Evolutionary conservation across 1,139 yeast genomes (phyloP).

Genomic region (Magnusiomyces ingens): DNA sequence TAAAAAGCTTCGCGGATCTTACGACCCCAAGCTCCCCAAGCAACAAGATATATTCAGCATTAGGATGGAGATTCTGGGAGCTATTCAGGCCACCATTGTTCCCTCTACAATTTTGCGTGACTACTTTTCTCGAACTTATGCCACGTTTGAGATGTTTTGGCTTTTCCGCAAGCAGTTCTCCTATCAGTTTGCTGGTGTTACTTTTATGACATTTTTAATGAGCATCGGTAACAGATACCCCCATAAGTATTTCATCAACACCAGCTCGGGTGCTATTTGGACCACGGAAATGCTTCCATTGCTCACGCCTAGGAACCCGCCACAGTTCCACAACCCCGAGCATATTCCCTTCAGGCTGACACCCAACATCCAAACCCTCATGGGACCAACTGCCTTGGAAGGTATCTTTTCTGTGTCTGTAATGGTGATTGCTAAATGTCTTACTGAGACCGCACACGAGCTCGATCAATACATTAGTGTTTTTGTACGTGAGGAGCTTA

Average conservation of each 20-base stretch:
- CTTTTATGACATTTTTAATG: slow-evolving; percentile 91
- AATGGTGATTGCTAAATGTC: slow-evolving; percentile 78
- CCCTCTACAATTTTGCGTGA: slow-evolving; percentile 82
- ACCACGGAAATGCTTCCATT: slow-evolving; percentile 93
- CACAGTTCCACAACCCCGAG: slow-evolving; percentile 89
- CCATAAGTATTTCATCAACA: slow-evolving; percentile 79
- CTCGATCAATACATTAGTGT: slow-evolving; percentile 68
- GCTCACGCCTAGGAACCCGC: slow-evolving; percentile 57
- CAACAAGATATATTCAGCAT: slow-evolving; percentile 90
- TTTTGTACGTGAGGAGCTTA: slow-evolving; percentile 90
- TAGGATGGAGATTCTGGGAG: slow-evolving; percentile 82
- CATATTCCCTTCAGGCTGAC: slow-evolving; percentile 95
- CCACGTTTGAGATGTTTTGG: slow-evolving; percentile 92
- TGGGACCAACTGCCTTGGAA: slow-evolving; percentile 89
- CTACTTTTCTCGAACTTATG: slow-evolving; percentile 55
- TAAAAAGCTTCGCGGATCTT: slow-evolving; percentile 84
- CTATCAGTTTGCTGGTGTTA: slow-evolving; percentile 91
- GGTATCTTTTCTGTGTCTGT: slow-evolving; percentile 84
- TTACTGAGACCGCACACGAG: slow-evolving; percentile 87
- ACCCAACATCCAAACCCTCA: slow-evolving; percentile 86
- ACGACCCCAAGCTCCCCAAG: slow-evolving; percentile 84
- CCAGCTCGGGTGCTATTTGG: slow-evolving; percentile 82
- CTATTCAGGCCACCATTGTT: slow-evolving; percentile 79
- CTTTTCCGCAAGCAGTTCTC: slow-evolving; percentile 91
- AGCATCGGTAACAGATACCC: slow-evolving; percentile 92